phyloP scores from a whole-genome alignment of 805 yeast genomes.

The Wickerhamiella sorbophila region DNA sequence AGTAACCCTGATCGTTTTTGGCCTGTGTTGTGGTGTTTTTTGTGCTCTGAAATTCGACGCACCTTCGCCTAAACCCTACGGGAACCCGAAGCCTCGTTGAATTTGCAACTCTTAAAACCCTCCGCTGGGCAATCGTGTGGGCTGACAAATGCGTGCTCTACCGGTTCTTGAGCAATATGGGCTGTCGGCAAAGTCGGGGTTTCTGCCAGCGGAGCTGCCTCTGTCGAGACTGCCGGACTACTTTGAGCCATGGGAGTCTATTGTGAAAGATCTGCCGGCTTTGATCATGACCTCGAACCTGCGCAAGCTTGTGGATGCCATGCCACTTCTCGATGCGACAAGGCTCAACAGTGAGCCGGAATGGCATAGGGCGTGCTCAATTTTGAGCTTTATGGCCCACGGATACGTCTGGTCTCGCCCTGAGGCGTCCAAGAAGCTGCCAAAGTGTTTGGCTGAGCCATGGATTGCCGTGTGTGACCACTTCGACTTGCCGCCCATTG shows the following conservation, averaged over 20 bases:
- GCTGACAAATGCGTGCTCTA: conserved; percentile 19
- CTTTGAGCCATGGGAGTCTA: conserved; percentile 63
- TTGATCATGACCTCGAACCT: conserved; percentile 51
- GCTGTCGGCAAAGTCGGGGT: conserved; percentile 58
- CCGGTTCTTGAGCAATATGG: conserved; percentile 52
- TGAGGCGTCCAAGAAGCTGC: conserved; percentile 39
- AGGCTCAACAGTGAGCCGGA: conserved; percentile 35
- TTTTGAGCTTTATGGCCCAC: conserved; percentile 68
- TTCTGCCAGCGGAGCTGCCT: conserved; percentile 60
- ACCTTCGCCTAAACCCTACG: no score
- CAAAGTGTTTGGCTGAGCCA: conserved; percentile 57
- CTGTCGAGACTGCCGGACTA: conserved; percentile 46
- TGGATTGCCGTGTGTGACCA: conserved; percentile 41
- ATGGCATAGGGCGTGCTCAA: conserved; percentile 65
- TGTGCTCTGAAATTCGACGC: no score
- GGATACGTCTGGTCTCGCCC: conserved; percentile 82
- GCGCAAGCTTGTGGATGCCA: conserved; percentile 44
- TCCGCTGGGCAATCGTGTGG: no score
- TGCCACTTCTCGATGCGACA: conserved; percentile 43
- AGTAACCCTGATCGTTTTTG: no score
- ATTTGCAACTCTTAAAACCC: no score
- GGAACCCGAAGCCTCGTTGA: no score
- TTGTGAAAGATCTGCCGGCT: conserved; percentile 56
- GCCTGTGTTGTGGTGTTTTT: no score
- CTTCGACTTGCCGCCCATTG: conserved; percentile 70